Evolutionary conservation across 352 stramenopile genomes (phyloP), one percentile per base, ranked within the genome.

Genomic region (Phytophthora tentaculata): DNA sequence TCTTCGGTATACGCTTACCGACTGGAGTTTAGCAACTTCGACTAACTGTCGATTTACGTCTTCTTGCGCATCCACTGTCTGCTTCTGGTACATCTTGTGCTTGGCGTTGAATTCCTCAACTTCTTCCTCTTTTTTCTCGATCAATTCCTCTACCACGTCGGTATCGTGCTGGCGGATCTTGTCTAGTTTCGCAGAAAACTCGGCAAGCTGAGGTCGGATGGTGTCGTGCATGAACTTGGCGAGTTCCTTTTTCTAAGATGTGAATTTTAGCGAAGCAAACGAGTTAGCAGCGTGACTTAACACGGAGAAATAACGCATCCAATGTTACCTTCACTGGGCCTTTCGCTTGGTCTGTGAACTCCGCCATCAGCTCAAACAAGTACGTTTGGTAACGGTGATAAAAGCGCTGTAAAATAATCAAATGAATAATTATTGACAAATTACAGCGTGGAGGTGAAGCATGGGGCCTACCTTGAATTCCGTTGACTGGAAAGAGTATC

Each of bases 351-450:
- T 91, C 81, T 4, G 83, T 89, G 67, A 90, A 94, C 48, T 83
- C 67, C 12, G 78, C 76, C 70, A 94, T 91, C 24, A 94, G 48
- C 26, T 92, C 80, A 51, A 87, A 84, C 35, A 94, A 49, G 58
- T 84, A 77, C 6, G 70, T 66, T 71, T 94, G 86, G 44, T 92
- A 94, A 45, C 87, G 71, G 49, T 86, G 76, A 56, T 89, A 92
- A 58, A 94, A 94, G 22, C 81, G 75, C 86, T 94, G 41, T 10
- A 37, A 49, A 64, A 52, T 44, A 28, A 63, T 9, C 39, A 37
- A 58, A 44, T 32, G 9, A 47, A 22, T 23, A 14, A 19, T 64
- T 54, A 52, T 47, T 19, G 14, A 9, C 2, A 26, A 41, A 56
- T 5, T 32, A 16, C 4, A 28, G 22, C 24, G 20, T 4, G 45